Evolutionary conservation across 805 yeast species (phyloP).

Genomic region (Wickerhamiella parazyma): DNA sequence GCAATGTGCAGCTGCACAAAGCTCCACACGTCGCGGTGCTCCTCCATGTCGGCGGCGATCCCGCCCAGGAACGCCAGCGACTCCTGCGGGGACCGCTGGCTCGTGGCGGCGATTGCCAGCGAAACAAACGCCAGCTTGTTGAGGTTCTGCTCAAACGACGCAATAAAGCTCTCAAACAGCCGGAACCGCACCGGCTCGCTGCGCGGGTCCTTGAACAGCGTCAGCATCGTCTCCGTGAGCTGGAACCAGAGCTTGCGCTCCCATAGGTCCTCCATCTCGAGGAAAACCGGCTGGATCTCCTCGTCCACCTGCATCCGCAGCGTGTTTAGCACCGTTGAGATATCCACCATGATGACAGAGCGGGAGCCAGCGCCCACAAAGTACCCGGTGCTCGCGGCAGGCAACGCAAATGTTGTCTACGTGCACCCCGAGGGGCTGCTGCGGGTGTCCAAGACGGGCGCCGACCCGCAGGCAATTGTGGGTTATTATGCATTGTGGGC

Average conservation of each 20-base stretch:
- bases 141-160: conserved; percentile 52
- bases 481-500: conserved; percentile 17
- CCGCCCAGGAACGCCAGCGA: conserved; percentile 36
- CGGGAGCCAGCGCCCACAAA: neutral
- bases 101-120: conserved; percentile 47
- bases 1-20: conserved; percentile 63
- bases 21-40: conserved; percentile 31
- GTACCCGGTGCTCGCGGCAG: conserved; percentile 8
- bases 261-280: conserved; percentile 66
- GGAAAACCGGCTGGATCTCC: conserved; percentile 47
- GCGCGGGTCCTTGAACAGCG: conserved; percentile 44
- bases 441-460: conserved; percentile 25
- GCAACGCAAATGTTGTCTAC: conserved; percentile 14
- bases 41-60: conserved; percentile 35
- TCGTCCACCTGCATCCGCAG: conserved; percentile 54
- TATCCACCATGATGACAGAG: conserved; percentile 23
- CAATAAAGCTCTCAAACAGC: conserved; percentile 58
- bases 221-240: conserved; percentile 52
- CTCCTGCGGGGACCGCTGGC: conserved; percentile 33
- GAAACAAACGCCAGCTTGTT: conserved; percentile 69
- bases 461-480: conserved; percentile 30
- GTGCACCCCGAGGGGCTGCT: conserved; percentile 26
- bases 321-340: conserved; percentile 39
- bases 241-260: conserved; percentile 94
- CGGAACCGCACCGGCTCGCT: conserved; percentile 45